Percentiles rank a stretch among this genome's conserved stretches.
Conservation (phyloP, 768 basidiomycete genomes). For the Zangia roseola region DNA sequence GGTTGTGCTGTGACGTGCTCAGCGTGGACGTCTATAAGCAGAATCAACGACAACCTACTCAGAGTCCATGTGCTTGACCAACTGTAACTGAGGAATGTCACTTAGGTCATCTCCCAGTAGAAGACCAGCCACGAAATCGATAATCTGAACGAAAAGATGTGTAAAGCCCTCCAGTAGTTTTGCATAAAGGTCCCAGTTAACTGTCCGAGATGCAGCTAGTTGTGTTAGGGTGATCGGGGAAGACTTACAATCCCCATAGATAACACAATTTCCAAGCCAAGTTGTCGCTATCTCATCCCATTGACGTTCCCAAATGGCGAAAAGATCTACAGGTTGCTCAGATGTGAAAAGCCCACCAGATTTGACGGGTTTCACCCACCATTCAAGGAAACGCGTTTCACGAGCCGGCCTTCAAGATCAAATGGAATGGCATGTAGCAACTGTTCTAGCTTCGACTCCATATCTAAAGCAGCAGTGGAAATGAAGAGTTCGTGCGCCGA, state of each 20-base stretch:
- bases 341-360: neutral
- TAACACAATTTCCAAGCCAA: constrained; percentile 24
- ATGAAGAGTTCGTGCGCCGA: constrained; percentile 47
- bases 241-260: constrained; percentile 47
- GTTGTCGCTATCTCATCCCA: constrained; percentile 22
- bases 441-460: constrained; percentile 54
- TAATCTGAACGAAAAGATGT: constrained; percentile 40
- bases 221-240: no score
- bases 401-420: constrained; percentile 58
- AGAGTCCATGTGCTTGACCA: constrained; percentile 35
- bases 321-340: constrained; percentile 20
- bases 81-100: constrained; percentile 38
- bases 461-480: constrained; percentile 49
- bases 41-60: constrained; percentile 32
- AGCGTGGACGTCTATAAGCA: neutral
- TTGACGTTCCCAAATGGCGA: constrained; percentile 19
- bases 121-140: constrained; percentile 30
- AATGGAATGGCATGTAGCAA: constrained; percentile 42
- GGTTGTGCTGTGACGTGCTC: constrained; percentile 16
- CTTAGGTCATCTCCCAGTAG: constrained; percentile 25
- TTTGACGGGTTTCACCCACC: constrained; percentile 38
- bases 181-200: constrained; percentile 56
- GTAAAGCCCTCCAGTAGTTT: constrained; percentile 43
- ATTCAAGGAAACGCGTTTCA: constrained; percentile 44
- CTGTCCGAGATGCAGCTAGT: constrained; percentile 37